Conservation (phyloP, 495 filamentous ascomycete species). For the Penicillium mononematosum region DNA sequence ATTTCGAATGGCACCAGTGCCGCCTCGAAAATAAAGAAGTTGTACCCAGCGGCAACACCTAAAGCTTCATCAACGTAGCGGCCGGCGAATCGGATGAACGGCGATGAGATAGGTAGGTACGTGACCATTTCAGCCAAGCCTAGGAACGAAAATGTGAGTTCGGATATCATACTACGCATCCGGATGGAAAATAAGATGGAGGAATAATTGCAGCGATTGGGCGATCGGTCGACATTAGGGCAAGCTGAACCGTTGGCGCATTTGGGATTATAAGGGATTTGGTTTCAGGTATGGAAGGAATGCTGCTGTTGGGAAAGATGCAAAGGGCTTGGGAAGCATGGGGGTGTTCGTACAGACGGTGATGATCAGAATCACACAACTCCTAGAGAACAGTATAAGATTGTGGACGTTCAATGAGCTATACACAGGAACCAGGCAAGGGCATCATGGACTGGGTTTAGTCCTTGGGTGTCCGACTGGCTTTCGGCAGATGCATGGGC, state of each 20-base stretch:
- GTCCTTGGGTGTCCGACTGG: conserved; percentile 12
- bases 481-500: conserved; percentile 5
- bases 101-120: conserved; percentile 75
- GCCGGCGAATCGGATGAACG: conserved; percentile 81
- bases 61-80: conserved; percentile 72
- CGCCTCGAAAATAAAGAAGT: conserved; percentile 63
- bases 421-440: conserved; percentile 6
- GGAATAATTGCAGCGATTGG: background rate
- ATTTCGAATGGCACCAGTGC: conserved; percentile 47
- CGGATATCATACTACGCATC: conserved; percentile 17
- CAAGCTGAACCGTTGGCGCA: conserved; percentile 6
- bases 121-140: conserved; percentile 79
- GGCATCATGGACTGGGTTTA: conserved; percentile 7
- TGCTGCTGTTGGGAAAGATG: conserved; percentile 8
- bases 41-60: conserved; percentile 64
- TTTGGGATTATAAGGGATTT: conserved; percentile 7
- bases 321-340: conserved; percentile 20
- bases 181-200: conserved; percentile 3
- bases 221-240: background rate
- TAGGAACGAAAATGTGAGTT: conserved; percentile 26
- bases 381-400: conserved; percentile 52
- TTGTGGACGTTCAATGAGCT: conserved; percentile 3
- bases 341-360: conserved; percentile 53
- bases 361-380: conserved; percentile 65
- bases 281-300: conserved; percentile 5